Conservation (phyloP, 2,329 filamentous ascomycete genomes). For the Trematosphaeria pertusa region DNA sequence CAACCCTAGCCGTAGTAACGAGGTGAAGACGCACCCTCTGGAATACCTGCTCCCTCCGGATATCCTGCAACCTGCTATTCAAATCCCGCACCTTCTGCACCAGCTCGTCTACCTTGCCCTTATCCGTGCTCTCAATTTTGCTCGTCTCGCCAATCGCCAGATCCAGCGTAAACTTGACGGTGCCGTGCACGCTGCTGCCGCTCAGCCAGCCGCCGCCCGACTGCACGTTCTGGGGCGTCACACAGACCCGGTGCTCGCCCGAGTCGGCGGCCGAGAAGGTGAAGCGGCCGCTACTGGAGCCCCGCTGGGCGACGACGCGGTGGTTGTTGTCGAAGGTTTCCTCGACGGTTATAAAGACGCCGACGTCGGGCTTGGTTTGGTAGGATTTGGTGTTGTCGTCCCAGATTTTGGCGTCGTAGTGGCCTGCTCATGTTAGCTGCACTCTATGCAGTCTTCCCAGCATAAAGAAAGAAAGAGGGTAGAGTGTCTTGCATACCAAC, state of each 20-base stretch:
- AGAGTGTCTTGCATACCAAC: slow-evolving; percentile 74
- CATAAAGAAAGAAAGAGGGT: neutral
- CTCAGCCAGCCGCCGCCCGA: slow-evolving; percentile 76
- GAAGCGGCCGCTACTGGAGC: slow-evolving; percentile 78
- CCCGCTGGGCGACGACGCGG: slow-evolving; percentile 88
- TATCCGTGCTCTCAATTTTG: slow-evolving; percentile 91
- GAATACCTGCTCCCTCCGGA: slow-evolving; percentile 93
- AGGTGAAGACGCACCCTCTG: slow-evolving; percentile 70
- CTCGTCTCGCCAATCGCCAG: slow-evolving; percentile 93
- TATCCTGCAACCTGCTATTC: slow-evolving; percentile 85
- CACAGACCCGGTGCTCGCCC: slow-evolving; percentile 96
- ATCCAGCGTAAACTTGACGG: slow-evolving; percentile 85
- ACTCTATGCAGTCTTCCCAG: neutral
- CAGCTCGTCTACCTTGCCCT: slow-evolving; percentile 90
- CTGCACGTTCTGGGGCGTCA: slow-evolving; percentile 79
- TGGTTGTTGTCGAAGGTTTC: slow-evolving; percentile 98
- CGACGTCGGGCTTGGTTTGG: slow-evolving; percentile 75
- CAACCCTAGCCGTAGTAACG: neutral
- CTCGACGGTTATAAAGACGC: slow-evolving; percentile 92
- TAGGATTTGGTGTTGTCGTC: slow-evolving; percentile 73
- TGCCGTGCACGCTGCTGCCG: slow-evolving; percentile 69
- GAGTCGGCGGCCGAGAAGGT: slow-evolving; percentile 94
- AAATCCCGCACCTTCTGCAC: slow-evolving; percentile 87
- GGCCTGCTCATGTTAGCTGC: slow-evolving; percentile 57
- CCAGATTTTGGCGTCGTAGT: slow-evolving; percentile 87